These are phyloP conservation scores for Euphrasia confusa DNA, from an alignment of 257 asterid genomes.

Conservation along the genomic window DNA sequence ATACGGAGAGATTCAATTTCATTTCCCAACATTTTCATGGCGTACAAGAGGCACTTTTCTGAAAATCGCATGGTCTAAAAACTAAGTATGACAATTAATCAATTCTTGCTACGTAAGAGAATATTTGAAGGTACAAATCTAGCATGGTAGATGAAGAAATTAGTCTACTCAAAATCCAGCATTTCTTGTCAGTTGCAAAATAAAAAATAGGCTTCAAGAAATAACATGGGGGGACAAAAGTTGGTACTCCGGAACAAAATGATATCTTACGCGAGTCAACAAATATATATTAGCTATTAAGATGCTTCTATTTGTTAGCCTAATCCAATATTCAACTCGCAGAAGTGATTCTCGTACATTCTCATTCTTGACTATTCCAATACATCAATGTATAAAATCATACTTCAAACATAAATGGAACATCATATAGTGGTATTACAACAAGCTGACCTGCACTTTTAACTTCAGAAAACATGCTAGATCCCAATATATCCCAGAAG, in stretches of 20 bases:
- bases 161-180: not conserved
- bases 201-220: not conserved
- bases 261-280: slow-evolving; percentile 2
- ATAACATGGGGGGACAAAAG: slow-evolving; percentile 2
- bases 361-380: slow-evolving; percentile 7
- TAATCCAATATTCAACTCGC: not conserved
- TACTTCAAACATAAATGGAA: slow-evolving; percentile 9
- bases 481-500: slow-evolving; percentile 61
- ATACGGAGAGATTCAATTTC: slow-evolving; percentile 58
- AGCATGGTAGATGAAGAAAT: slow-evolving; percentile 11
- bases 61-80: slow-evolving; percentile 15
- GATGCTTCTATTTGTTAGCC: slow-evolving; percentile 3
- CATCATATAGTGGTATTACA: not conserved
- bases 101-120: slow-evolving; percentile 13
- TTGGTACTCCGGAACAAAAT: slow-evolving; percentile 1
- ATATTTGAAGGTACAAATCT: slow-evolving; percentile 16
- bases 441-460: slow-evolving; percentile 51
- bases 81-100: slow-evolving; percentile 3
- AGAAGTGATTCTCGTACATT: slow-evolving; percentile 2
- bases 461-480: slow-evolving; percentile 47
- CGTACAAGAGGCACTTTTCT: slow-evolving; percentile 86
- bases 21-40: slow-evolving; percentile 79
- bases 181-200: not conserved
- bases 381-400: slow-evolving; percentile 1
- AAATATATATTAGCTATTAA: not conserved